Evolutionary conservation across 2,329 filamentous ascomycete genomes (phyloP).

Genomic region (Plenodomus tracheiphilus): DNA sequence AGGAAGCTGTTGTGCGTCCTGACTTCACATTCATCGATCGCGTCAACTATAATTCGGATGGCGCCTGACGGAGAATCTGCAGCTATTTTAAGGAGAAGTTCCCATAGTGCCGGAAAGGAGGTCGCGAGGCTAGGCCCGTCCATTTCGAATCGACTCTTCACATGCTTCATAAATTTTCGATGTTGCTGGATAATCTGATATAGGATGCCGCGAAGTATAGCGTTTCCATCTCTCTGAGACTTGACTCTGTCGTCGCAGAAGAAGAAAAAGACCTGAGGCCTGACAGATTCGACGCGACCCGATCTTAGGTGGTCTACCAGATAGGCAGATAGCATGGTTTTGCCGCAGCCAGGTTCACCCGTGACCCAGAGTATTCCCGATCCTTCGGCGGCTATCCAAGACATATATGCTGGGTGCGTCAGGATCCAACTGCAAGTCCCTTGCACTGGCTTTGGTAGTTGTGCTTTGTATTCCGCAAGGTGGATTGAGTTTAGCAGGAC

Average conservation of each 20-base stretch:
- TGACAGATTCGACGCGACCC: conserved; percentile 1
- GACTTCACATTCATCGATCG: conserved; percentile 47
- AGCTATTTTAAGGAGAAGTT: conserved; percentile 38
- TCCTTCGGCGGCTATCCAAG: conserved; percentile 34
- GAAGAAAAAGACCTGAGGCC: conserved; percentile 30
- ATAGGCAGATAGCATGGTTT: conserved; percentile 44
- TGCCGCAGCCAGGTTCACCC: conserved; percentile 45
- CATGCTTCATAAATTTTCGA: conserved; percentile 38
- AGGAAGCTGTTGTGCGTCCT: conserved; percentile 18
- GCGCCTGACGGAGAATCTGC: conserved; percentile 31
- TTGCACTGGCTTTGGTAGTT: conserved; percentile 33
- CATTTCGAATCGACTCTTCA: conserved; percentile 36
- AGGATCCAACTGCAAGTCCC: conserved; percentile 47
- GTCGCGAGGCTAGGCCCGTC: conserved; percentile 36
- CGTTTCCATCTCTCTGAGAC: conserved; percentile 42
- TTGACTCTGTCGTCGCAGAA: conserved; percentile 45
- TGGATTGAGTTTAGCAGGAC: conserved; percentile 37
- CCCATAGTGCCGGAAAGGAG: conserved; percentile 44
- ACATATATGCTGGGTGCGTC: conserved; percentile 28
- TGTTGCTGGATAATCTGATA: conserved; percentile 41
- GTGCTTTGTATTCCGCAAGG: conserved; percentile 33
- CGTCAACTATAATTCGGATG: conserved; percentile 44
- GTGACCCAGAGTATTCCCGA: conserved; percentile 44
- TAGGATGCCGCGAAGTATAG: conserved; percentile 43
- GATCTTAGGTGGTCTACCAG: conserved; percentile 35